phyloP scores from a whole-genome alignment of 352 stramenopile species.

The Phytophthora macrochlamydospora region DNA sequence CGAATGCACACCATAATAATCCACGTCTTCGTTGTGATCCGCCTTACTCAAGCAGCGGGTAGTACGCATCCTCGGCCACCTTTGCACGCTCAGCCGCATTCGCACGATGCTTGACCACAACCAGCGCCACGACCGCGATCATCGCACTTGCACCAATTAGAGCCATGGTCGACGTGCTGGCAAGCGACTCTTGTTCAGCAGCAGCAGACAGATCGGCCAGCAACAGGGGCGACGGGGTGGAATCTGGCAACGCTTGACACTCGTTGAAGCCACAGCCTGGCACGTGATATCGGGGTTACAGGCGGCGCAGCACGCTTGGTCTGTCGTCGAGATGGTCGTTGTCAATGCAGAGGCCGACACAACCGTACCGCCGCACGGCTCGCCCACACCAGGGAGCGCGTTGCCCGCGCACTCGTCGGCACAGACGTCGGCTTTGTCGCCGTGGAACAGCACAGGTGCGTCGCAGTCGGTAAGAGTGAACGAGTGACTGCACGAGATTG shows the following conservation, averaged over 20 bases:
- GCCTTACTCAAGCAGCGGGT: slow-evolving; percentile 55
- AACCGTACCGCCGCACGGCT: slow-evolving; percentile 48
- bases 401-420: slow-evolving; percentile 35
- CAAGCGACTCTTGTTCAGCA: slow-evolving; percentile 18
- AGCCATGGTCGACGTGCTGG: slow-evolving; percentile 21
- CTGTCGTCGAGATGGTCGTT: slow-evolving; percentile 27
- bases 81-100: background rate
- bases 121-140: slow-evolving; percentile 56
- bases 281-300: slow-evolving; percentile 8
- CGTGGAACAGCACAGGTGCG: slow-evolving; percentile 36
- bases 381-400: slow-evolving; percentile 26
- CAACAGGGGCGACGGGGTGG: slow-evolving; percentile 20
- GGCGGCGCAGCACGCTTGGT: slow-evolving; percentile 39
- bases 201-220: slow-evolving; percentile 19
- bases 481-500: slow-evolving; percentile 37
- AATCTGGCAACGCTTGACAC: slow-evolving; percentile 41
- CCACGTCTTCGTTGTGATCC: background rate
- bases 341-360: slow-evolving; percentile 27
- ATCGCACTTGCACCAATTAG: slow-evolving; percentile 50
- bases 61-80: slow-evolving; percentile 52
- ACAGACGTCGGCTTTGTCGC: slow-evolving; percentile 28
- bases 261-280: slow-evolving; percentile 14
- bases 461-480: slow-evolving; percentile 64
- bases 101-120: slow-evolving; percentile 45
- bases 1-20: background rate